Evolutionary conservation across 2,329 filamentous ascomycete genomes (phyloP).

Genomic region (Aspergillus vadensis): DNA sequence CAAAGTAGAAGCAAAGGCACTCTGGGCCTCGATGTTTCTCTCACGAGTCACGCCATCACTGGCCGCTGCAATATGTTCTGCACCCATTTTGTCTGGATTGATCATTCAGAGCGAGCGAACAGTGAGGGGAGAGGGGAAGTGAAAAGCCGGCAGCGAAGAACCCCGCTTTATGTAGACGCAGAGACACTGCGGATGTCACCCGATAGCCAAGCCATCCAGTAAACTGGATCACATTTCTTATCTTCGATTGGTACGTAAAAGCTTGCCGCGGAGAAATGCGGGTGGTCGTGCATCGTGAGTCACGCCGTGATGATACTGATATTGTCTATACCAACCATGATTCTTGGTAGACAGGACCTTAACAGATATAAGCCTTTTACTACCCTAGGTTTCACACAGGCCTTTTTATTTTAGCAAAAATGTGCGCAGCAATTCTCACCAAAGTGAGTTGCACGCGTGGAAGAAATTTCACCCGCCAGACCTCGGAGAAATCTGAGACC

Average conservation of each 20-base stretch:
- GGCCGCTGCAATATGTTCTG: background rate
- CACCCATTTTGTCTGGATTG: background rate
- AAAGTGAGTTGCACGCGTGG: background rate
- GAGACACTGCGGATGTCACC: background rate
- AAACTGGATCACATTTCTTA: background rate
- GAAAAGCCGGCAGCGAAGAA: background rate
- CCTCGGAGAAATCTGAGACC: background rate
- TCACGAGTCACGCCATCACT: background rate
- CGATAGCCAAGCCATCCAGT: background rate
- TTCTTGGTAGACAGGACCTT: too few species aligned
- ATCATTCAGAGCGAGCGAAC: background rate
- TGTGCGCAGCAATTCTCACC: background rate
- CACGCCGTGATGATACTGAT: background rate
- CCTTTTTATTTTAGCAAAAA: background rate
- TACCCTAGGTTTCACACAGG: too few species aligned
- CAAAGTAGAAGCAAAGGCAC: constrained; percentile 7
- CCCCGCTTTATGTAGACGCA: background rate
- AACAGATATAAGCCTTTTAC: too few species aligned
- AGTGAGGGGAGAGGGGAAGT: background rate
- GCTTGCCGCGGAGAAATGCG: background rate
- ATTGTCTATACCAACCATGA: background rate
- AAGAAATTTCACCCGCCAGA: constrained; percentile 1
- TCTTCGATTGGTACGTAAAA: background rate
- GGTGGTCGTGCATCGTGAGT: background rate
- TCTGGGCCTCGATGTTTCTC: constrained; percentile 8